Base-by-base conservation (phyloP, 352 stramenopile species). In the Globisporangium splendens region DNA sequence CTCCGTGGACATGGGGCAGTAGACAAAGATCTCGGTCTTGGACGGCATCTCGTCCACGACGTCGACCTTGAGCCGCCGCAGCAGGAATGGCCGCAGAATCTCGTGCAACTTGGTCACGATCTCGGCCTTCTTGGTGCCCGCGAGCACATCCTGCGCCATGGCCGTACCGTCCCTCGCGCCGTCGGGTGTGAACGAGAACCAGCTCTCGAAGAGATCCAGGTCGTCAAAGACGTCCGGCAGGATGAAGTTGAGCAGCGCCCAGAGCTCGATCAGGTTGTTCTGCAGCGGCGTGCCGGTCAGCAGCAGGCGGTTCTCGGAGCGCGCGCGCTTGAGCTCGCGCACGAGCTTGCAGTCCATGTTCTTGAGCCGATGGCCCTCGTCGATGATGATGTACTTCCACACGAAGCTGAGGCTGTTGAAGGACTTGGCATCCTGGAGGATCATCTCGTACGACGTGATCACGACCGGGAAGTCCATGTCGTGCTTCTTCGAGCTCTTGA, bases 221-320 rank as follows among this genome's bases (percentile, higher is more conserved):
- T 98, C 96, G 66, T 98, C 96, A 70, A 99, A 99, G 48, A 99
- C 96, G 46, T 96, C 79, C 0, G 96, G 97, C 33, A 99, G 68
- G 38, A 99, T 96, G 72, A 98, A 98, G 68, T 99, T 99, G 33
- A 99, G 82, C 55, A 99, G 72, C n/a, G 94, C 89, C 96, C 97
- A 99, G 6, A 99, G 80, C 75, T 99, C 97, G 18, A 85, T 92
- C 44, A 99, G 77, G 64, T 98, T 98, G 66, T 99, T 99, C 77
- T 99, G 96, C 31, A 99, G 93, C 17, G 97, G 97, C 47, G 97
- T 99, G 48, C 97, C 97, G 22, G 89, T 97, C 39, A 99, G 70
- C 28, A 99, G 73, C 43, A 99, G 69, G 20, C 96, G 82, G 69
- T 98, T 98, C 65, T 96, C 86, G 17, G 95, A 94, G 7, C 81